phyloP scores from a whole-genome alignment of 805 yeast genomes.

The Jamesozyma hellenica region DNA sequence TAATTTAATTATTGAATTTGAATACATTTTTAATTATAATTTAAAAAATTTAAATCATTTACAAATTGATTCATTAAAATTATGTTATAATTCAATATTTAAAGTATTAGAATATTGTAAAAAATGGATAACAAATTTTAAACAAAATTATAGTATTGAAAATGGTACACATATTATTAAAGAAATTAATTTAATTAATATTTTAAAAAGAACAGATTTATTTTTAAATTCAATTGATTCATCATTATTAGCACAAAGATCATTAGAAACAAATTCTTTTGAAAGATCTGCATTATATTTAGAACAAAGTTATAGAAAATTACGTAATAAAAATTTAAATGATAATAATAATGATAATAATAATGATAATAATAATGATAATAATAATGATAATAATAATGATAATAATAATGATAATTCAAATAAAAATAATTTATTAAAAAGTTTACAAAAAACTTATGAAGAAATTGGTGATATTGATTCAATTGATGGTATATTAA shows the following conservation, averaged over 20 bases:
- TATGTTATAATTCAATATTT: conserved; percentile 66
- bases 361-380: conserved; percentile 71
- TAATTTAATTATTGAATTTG: conserved; percentile 49
- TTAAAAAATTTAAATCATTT: conserved; percentile 39
- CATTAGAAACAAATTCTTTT: conserved; percentile 74
- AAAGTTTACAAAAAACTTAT: conserved; percentile 64
- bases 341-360: conserved; percentile 28
- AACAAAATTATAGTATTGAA: conserved; percentile 25
- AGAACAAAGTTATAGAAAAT: conserved; percentile 58
- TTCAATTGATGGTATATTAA: conserved; percentile 76
- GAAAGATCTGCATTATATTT: conserved; percentile 80
- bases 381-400: conserved; percentile 80
- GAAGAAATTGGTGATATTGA: conserved; percentile 84
- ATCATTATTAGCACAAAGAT: conserved; percentile 60
- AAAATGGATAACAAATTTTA: conserved; percentile 52
- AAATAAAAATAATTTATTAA: conserved; percentile 22
- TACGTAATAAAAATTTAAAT: conserved; percentile 9
- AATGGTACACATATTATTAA: conserved; percentile 22
- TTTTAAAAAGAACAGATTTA: conserved; percentile 31
- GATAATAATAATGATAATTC: conserved; percentile 74
- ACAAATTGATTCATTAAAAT: conserved; percentile 47
- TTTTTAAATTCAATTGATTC: conserved; percentile 54
- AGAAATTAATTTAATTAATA: conserved; percentile 16
- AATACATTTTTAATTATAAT: conserved; percentile 43
- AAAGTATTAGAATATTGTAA: conserved; percentile 73